phyloP scores from a whole-genome alignment of 208 protist species.

The Angomonas desouzai region DNA sequence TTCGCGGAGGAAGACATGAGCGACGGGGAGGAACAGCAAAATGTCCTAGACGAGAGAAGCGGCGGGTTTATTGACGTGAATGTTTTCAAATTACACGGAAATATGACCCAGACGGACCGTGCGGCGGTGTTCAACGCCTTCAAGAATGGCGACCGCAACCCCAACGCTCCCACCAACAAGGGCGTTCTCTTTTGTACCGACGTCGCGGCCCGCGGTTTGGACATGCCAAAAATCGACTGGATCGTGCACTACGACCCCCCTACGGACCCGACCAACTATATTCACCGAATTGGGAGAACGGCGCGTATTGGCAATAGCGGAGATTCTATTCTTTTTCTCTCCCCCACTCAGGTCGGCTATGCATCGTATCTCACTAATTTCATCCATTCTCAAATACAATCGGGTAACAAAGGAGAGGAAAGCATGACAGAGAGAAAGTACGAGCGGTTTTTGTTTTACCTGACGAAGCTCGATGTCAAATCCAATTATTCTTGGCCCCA shows the following conservation, averaged over 20 bases:
- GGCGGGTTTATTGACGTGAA: slow-evolving; percentile 69
- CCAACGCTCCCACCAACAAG: slow-evolving; percentile 41
- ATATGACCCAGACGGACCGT: slow-evolving; percentile 92
- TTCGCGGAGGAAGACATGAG: slow-evolving; percentile 91
- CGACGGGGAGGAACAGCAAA: slow-evolving; percentile 45
- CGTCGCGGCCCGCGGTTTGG: slow-evolving; percentile 92
- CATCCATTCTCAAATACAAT: slow-evolving; percentile 50
- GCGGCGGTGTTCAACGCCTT: slow-evolving; percentile 91
- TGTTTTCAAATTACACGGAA: slow-evolving; percentile 94
- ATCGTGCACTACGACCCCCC: slow-evolving; percentile 98
- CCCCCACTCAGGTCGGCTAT: slow-evolving; percentile 89
- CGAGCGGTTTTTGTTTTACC: slow-evolving; percentile 81
- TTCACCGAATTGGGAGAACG: slow-evolving; percentile 95
- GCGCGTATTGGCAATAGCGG: slow-evolving; percentile 93
- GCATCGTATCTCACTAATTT: slow-evolving; percentile 82
- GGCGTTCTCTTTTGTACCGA: slow-evolving; percentile 95
- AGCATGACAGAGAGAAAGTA: slow-evolving; percentile 81
- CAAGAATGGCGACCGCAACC: slow-evolving; percentile 24
- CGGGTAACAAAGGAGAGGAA: slow-evolving; percentile 31
- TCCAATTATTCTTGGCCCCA: slow-evolving; percentile 94
- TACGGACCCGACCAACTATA: slow-evolving; percentile 91
- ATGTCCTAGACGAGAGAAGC: neutral
- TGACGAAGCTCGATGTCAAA: slow-evolving; percentile 96
- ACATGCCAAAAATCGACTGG: slow-evolving; percentile 95
- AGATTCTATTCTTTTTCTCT: slow-evolving; percentile 91